phyloP scores from a whole-genome alignment of 2,329 filamentous ascomycete species.

The Plectosphaerella sp. region DNA sequence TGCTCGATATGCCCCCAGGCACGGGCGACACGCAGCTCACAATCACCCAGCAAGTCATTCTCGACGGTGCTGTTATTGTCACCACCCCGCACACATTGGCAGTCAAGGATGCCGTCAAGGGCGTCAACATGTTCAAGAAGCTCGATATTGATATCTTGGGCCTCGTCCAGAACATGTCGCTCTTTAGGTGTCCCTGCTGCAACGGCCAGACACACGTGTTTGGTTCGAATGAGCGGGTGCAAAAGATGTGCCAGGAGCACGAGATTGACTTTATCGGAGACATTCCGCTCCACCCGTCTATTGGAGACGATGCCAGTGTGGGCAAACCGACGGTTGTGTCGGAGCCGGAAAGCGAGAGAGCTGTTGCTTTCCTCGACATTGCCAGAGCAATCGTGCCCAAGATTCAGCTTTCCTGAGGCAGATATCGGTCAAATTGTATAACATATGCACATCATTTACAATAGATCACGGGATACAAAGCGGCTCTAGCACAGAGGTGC shows the following conservation, averaged over 20 bases:
- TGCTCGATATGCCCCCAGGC: slow-evolving; percentile 88
- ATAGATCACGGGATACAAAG: not conserved
- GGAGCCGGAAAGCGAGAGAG: slow-evolving; percentile 71
- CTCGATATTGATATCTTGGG: slow-evolving; percentile 78
- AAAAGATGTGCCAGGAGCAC: slow-evolving; percentile 64
- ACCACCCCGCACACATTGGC: slow-evolving; percentile 93
- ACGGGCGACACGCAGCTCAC: slow-evolving; percentile 95
- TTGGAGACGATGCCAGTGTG: slow-evolving; percentile 81
- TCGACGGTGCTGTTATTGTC: slow-evolving; percentile 85
- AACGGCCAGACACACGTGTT: slow-evolving; percentile 72
- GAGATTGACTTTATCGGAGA: slow-evolving; percentile 80
- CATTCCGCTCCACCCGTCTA: slow-evolving; percentile 79
- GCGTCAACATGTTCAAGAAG: slow-evolving; percentile 88
- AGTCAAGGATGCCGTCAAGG: slow-evolving; percentile 85
- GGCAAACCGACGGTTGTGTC: slow-evolving; percentile 89
- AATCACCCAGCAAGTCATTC: slow-evolving; percentile 89
- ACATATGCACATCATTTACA: not conserved
- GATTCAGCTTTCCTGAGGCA: slow-evolving; percentile 23
- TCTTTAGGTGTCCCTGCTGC: slow-evolving; percentile 78
- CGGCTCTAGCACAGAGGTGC: too few species aligned
- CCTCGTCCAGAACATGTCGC: slow-evolving; percentile 87
- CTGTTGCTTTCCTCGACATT: slow-evolving; percentile 67
- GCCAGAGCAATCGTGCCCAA: slow-evolving; percentile 50
- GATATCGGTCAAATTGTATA: not conserved
- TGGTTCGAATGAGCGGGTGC: slow-evolving; percentile 61